These are phyloP conservation scores for Sonneratia alba DNA, from an alignment of 345 rosid species.

Conservation along the genomic window DNA sequence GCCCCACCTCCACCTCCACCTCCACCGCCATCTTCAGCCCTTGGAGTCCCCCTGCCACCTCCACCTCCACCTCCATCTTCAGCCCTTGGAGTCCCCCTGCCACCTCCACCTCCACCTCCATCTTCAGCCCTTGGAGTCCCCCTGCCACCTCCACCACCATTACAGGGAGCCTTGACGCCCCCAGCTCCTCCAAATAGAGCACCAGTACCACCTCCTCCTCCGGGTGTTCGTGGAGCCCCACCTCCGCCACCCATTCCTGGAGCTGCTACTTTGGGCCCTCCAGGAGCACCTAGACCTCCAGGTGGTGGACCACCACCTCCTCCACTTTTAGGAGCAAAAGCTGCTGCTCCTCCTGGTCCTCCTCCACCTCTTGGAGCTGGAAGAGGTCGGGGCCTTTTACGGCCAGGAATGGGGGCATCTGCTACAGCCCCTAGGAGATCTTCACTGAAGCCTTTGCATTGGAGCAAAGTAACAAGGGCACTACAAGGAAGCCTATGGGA, in stretches of 20 bases:
- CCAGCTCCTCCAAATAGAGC: too few species aligned
- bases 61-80: too few species aligned
- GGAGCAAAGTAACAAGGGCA: conserved; percentile 97
- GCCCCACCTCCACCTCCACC: too few species aligned
- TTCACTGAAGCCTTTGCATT: conserved; percentile 88
- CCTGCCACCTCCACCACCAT: too few species aligned
- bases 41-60: conserved; percentile 18
- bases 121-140: too few species aligned
- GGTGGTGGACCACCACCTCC: conserved; percentile 75
- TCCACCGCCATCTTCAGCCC: too few species aligned
- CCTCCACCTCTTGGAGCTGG: conserved; percentile 25
- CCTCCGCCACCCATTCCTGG: conserved; percentile 33
- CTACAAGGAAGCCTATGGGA: conserved; percentile 99
- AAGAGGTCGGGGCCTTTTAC: conserved; percentile 72
- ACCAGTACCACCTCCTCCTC: too few species aligned
- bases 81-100: too few species aligned
- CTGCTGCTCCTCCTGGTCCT: conserved; percentile 33
- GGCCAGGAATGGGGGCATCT: conserved; percentile 32
- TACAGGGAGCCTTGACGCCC: too few species aligned
- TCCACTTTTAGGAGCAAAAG: conserved; percentile 50
- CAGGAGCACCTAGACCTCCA: conserved; percentile 57
- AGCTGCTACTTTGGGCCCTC: conserved; percentile 43
- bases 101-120: too few species aligned
- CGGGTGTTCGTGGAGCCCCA: too few species aligned
- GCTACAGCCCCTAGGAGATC: conserved; percentile 59